Percentiles rank a stretch among this genome's conserved stretches.
Conservation (phyloP, 805 yeast genomes). For the Kodamaea leandrae region DNA sequence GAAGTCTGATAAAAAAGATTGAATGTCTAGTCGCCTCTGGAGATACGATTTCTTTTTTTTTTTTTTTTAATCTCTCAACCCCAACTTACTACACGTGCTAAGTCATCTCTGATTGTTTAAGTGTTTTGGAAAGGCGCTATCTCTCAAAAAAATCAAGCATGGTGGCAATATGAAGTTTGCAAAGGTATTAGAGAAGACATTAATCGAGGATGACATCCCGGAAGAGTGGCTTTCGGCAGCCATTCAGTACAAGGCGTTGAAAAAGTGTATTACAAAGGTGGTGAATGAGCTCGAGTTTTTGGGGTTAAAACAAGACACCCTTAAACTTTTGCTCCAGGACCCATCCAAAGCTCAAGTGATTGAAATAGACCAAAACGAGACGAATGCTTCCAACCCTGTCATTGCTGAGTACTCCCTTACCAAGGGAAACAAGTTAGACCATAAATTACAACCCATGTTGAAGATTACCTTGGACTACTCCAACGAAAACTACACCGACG, state of each 20-base stretch:
- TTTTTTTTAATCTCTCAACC: background rate
- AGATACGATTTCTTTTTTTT: background rate
- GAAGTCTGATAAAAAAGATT: too few species aligned
- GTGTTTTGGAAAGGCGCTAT: background rate
- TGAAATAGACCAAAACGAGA: constrained; percentile 33
- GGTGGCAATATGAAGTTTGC: constrained; percentile 64
- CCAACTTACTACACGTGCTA: background rate
- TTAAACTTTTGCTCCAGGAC: constrained; percentile 36
- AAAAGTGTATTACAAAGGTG: constrained; percentile 63
- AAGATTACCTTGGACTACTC: constrained; percentile 37
- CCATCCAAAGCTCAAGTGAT: constrained; percentile 22
- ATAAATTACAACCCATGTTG: constrained; percentile 35
- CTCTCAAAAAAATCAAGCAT: background rate
- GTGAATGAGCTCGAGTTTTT: constrained; percentile 59
- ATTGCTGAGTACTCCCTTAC: constrained; percentile 43
- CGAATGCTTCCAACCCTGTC: constrained; percentile 36
- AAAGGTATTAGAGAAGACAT: constrained; percentile 61
- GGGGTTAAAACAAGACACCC: constrained; percentile 52
- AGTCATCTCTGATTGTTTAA: background rate
- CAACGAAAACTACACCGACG: constrained; percentile 27
- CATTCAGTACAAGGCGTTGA: constrained; percentile 68
- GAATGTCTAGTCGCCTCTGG: too few species aligned
- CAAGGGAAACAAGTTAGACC: constrained; percentile 23
- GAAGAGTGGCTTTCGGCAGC: constrained; percentile 66
- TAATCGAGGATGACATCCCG: constrained; percentile 61